Base-by-base conservation (phyloP, 148 eudicot species). In the Agrostemma githago region DNA sequence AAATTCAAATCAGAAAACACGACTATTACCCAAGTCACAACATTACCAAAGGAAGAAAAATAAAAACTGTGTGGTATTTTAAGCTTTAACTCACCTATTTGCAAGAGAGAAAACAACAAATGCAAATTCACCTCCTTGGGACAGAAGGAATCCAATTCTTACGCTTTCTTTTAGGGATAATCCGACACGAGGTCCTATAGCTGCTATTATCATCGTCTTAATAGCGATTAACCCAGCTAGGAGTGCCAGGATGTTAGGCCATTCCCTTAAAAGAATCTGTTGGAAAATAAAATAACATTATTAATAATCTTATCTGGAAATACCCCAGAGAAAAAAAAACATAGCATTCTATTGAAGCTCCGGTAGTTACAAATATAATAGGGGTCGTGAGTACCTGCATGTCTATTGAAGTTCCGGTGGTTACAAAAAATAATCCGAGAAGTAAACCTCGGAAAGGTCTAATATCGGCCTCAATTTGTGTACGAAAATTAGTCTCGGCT, bases 71-170 rank as follows among this genome's bases (percentile, higher is more conserved):
- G 34, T 26, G 34, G n/a, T n/a, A n/a, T 26, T 26, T 26, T 26
- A 26, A 26, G 34, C 1, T 26, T 26, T 26, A 71, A 76, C 84
- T 81, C 54, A 84, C 98, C 89, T 86, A 79, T 95, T 95, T 60
- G 98, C 98, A 37, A 95, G 86, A 65, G 98, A 92, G 79, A 95
- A 95, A 72, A 95, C 98, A 38, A 95, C 94, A 76, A 92, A 95
- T 70, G 92, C 97, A 79, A 95, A 90, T 80, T 92, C 98, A n/a
- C 98, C 98, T 46, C 98, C 98, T 68, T 95, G 98, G 64, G 98
- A 95, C 72, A 95, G 85, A 79, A 95, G 98, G 70, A 92, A 89
- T 53, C 97, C 97, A 56, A 95, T 86, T 79, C 98, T 92, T 73
- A 95, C 76, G 75, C 98, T 95, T 86, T 95, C 98, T 87, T 83